Percentiles rank a stretch among this genome's conserved stretches.
These are phyloP conservation scores for Venturia aucupariae DNA, from an alignment of 2,329 filamentous ascomycete genomes.

Conservation along the genomic window DNA sequence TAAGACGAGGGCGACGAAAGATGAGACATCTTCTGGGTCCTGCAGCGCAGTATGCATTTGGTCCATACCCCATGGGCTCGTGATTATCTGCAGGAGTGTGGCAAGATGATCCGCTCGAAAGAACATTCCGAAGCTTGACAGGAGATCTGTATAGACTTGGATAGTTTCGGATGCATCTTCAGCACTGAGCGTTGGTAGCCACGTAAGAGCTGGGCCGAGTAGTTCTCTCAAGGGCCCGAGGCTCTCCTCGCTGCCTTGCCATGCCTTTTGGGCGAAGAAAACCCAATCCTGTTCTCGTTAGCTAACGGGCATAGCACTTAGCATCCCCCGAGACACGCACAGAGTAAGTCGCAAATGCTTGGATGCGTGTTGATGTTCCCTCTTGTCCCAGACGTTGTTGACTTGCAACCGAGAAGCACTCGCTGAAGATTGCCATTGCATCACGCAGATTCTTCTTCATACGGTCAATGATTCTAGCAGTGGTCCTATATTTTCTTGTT, in stretches of 20 bases:
- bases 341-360: slow-evolving; percentile 18
- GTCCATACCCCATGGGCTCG: slow-evolving; percentile 48
- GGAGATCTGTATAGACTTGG: slow-evolving; percentile 55
- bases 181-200: slow-evolving; percentile 46
- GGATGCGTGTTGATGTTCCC: slow-evolving; percentile 5
- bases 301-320: neutral
- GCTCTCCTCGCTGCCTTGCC: slow-evolving; percentile 46
- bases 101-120: slow-evolving; percentile 50
- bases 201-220: slow-evolving; percentile 50
- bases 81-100: slow-evolving; percentile 50
- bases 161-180: slow-evolving; percentile 35
- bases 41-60: slow-evolving; percentile 47
- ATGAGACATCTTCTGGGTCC: slow-evolving; percentile 48
- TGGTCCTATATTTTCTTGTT: neutral
- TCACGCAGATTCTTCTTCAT: slow-evolving; percentile 10
- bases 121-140: slow-evolving; percentile 57
- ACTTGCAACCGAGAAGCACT: slow-evolving; percentile 4
- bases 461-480: neutral
- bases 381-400: neutral
- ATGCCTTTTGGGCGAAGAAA: slow-evolving; percentile 55
- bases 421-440: neutral
- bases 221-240: slow-evolving; percentile 51
- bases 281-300: slow-evolving; percentile 53
- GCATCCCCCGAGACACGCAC: slow-evolving; percentile 24
- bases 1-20: slow-evolving; percentile 57